Evolutionary conservation across 345 rosid genomes (phyloP).

Genomic region (Toxicodendron radicans): DNA sequence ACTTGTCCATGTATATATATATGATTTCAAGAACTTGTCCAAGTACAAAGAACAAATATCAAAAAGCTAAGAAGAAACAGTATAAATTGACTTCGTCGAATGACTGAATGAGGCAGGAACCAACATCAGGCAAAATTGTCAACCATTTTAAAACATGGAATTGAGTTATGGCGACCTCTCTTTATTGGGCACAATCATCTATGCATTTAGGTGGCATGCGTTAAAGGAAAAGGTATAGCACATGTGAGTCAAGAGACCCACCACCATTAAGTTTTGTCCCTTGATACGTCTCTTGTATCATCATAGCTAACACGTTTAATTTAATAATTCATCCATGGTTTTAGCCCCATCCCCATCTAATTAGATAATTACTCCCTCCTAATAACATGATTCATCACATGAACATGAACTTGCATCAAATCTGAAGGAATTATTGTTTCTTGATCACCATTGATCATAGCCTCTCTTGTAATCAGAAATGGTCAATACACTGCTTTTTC

Average conservation of each 20-base stretch:
- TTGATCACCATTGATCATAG: neutral
- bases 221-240: conserved; percentile 14
- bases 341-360: neutral
- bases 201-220: conserved; percentile 24
- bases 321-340: conserved; percentile 10
- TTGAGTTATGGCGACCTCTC: conserved; percentile 11
- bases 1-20: too few species aligned
- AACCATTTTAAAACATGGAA: conserved; percentile 10
- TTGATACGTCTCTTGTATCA: neutral
- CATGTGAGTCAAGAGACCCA: conserved; percentile 25
- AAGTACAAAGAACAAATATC: neutral
- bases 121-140: conserved; percentile 19
- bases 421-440: neutral
- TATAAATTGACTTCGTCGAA: neutral
- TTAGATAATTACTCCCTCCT: neutral
- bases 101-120: neutral
- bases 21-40: neutral
- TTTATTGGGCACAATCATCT: conserved; percentile 14
- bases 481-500: neutral
- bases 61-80: conserved; percentile 9
- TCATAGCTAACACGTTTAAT: conserved; percentile 5
- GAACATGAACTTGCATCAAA: neutral
- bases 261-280: conserved; percentile 34
- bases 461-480: conserved; percentile 9
- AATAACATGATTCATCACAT: too few species aligned